A percentile compares a stretch with the other conserved stretches of the same genome.
These are phyloP conservation scores for Exophiala lecanii-corni DNA, from an alignment of 2,329 filamentous ascomycete species.

Conservation along the genomic window DNA sequence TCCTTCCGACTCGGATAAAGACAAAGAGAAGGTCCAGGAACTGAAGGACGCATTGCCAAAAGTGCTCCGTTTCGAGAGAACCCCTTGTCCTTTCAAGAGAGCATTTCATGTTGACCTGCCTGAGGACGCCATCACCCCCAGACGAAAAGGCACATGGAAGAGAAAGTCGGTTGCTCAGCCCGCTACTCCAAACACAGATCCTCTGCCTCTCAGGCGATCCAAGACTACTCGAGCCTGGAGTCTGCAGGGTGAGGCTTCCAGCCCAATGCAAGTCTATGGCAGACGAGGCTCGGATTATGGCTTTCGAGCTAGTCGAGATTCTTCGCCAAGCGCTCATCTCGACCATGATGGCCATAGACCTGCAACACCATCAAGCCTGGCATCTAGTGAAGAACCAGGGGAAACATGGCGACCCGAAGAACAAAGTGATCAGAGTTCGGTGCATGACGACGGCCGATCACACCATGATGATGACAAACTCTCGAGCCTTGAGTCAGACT, in stretches of 20 bases:
- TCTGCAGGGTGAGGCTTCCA: slow-evolving; percentile 15
- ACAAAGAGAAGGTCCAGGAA: slow-evolving; percentile 59
- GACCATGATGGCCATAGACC: slow-evolving; percentile 12
- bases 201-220: slow-evolving; percentile 12
- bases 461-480: not conserved
- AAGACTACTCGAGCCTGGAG: slow-evolving; percentile 23
- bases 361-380: slow-evolving; percentile 19
- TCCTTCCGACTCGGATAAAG: slow-evolving; percentile 60
- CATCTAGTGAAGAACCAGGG: slow-evolving; percentile 17
- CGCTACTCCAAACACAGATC: slow-evolving; percentile 18
- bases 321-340: slow-evolving; percentile 12
- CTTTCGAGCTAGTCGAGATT: slow-evolving; percentile 12
- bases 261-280: slow-evolving; percentile 16
- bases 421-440: slow-evolving; percentile 8
- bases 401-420: slow-evolving; percentile 7
- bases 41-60: slow-evolving; percentile 66
- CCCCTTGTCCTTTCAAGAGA: slow-evolving; percentile 77
- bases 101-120: slow-evolving; percentile 71
- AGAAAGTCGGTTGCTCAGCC: slow-evolving; percentile 52
- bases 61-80: slow-evolving; percentile 81
- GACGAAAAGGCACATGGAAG: slow-evolving; percentile 65
- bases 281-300: slow-evolving; percentile 23
- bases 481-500: not conserved
- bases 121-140: slow-evolving; percentile 60
- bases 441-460: not conserved